Evolutionary conservation across 164 flowering plant species (phyloP), one percentile per base, ranked within the genome.

Genomic region (Sedum album): DNA sequence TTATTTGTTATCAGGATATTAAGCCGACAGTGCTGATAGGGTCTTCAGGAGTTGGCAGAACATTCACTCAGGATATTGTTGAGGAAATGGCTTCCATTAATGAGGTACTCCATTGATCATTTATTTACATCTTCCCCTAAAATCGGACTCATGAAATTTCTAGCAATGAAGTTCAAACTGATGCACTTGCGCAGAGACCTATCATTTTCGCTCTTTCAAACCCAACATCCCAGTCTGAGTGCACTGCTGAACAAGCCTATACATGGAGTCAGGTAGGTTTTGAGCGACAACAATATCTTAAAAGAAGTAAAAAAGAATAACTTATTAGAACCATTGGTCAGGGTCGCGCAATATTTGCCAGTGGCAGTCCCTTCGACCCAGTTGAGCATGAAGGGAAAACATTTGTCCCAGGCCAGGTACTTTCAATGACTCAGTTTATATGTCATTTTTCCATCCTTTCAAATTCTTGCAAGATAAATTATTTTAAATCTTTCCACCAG

Each of bases 141-240:
- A n/a, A 65, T 76, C 2, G 60, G 2, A 57, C 4, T 41, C 23
- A 51, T 46, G n/a, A n/a, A 35, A 21, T 18, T 20, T 31, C 9
- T 28, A 61, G 35, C 2, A 35, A 61, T 71, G 41, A 35, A 36
- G 0, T 42, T 64, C 35, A 11, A 73, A 38, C 60, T 10, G 31
- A 44, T 55, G 57, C 17, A 6, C 53, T 60, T 49, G 14, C 73
- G 72, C 80, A 85, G 88, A 85, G 67, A 77, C 88, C 88, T 4
- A 73, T 85, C 41, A 82, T 85, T 77, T 81, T 85, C 49, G 68
- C 88, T 48, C 86, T 85, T 35, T 84, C 88, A 23, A 85, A 85
- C 73, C 88, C 88, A 62, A 85, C 88, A 21, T 85, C 88, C 31
- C 88, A 85, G 66, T 80, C 88, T 3, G 88, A 85, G 70, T 85